Evolutionary conservation across 2,329 filamentous ascomycete genomes (phyloP).

Genomic region (Trichoderma breve): DNA sequence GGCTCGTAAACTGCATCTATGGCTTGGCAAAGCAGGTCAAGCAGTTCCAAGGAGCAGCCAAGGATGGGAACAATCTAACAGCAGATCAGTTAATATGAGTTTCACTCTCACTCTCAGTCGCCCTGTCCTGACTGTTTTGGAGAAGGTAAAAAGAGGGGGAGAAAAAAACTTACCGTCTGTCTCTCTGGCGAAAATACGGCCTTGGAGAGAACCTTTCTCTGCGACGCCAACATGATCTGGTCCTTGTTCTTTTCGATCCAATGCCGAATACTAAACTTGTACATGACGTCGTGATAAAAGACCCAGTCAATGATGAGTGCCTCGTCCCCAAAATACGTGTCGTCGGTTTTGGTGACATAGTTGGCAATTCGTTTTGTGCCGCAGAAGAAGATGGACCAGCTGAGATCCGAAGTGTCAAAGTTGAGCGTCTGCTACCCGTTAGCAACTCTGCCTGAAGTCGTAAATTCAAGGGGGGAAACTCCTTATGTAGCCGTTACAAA

Average conservation of each 20-base stretch:
- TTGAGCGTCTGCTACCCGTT: conserved; percentile 6
- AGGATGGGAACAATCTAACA: conserved; percentile 12
- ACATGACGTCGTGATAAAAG: conserved; percentile 20
- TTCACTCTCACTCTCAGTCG: background rate
- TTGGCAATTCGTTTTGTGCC: conserved; percentile 15
- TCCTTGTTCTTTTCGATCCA: conserved; percentile 2
- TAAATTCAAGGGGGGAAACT: too few species aligned
- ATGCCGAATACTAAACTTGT: conserved; percentile 20
- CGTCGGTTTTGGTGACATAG: background rate
- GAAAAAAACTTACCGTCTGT: background rate
- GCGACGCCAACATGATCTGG: conserved; percentile 1
- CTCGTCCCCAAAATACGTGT: conserved; percentile 8
- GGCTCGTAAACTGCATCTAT: conserved; percentile 6
- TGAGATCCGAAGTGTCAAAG: conserved; percentile 17
- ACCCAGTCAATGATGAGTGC: conserved; percentile 19
- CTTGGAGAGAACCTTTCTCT: conserved; percentile 13
- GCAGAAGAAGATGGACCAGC: conserved; percentile 19
- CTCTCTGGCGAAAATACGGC: conserved; percentile 18
- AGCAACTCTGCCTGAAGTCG: background rate
- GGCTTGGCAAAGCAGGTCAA: conserved; percentile 13
- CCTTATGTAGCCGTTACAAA: background rate
- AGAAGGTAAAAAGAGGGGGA: background rate
- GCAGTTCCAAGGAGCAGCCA: conserved; percentile 17
- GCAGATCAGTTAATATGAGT: background rate
- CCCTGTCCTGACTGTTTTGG: too few species aligned